Conservation (phyloP, 108 stramenopile genomes). For the Pseudonitzschia multistriata region DNA sequence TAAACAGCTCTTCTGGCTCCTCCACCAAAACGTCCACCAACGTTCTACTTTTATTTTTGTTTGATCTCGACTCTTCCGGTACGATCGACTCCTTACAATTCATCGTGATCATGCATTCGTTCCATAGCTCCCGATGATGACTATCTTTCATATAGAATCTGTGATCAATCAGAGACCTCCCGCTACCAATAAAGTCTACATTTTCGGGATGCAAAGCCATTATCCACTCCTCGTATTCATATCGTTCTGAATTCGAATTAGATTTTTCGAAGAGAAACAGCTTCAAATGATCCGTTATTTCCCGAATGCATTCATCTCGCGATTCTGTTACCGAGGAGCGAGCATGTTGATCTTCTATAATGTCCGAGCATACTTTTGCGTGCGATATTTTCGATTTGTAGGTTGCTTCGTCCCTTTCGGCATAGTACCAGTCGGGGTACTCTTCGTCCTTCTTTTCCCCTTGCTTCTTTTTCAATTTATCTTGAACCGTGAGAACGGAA, state of each 20-base stretch:
- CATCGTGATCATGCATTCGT: constrained; percentile 3
- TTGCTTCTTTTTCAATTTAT: background rate
- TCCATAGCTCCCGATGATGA: constrained; percentile 13
- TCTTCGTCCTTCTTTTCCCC: background rate
- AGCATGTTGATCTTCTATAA: constrained; percentile 2
- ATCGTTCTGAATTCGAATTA: background rate
- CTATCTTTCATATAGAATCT: constrained; percentile 5
- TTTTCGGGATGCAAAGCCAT: background rate
- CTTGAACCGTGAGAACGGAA: background rate
- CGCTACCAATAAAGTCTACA: background rate
- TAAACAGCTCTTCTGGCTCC: background rate
- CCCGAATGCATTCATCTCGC: background rate
- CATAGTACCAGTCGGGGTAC: no score
- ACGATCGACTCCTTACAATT: background rate
- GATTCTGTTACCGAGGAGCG: background rate
- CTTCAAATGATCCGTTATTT: constrained; percentile 9
- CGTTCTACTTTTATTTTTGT: background rate
- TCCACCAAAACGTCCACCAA: background rate
- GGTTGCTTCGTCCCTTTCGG: background rate
- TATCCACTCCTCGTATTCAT: background rate
- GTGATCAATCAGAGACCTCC: constrained; percentile 3
- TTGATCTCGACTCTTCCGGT: background rate
- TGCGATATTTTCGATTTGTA: background rate
- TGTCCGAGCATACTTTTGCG: background rate
- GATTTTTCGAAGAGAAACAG: constrained; percentile 3